Conservation (phyloP, 768 basidiomycete genomes). For the Tubosaeta sp. region DNA sequence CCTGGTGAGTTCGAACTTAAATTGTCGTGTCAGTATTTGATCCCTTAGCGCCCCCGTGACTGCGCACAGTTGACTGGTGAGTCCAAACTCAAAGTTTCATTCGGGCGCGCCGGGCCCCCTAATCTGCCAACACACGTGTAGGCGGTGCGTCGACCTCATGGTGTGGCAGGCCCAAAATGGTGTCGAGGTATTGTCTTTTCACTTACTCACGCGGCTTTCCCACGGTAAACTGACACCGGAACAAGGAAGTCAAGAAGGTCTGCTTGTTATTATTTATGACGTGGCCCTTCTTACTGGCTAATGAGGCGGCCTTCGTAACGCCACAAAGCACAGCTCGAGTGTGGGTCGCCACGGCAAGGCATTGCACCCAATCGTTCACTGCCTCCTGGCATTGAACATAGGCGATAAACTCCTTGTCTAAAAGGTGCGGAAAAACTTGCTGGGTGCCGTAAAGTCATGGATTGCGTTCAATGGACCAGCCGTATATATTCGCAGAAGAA, state of each 20-base stretch:
- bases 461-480: slow-evolving; percentile 1
- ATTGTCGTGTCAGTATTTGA: not conserved
- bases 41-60: not conserved
- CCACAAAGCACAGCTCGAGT: slow-evolving; percentile 22
- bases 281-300: slow-evolving; percentile 2
- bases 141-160: slow-evolving; percentile 15
- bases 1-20: slow-evolving; percentile 4
- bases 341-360: not conserved
- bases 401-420: not conserved
- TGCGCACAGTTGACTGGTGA: not conserved
- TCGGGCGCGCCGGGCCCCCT: not conserved
- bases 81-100: slow-evolving; percentile 2
- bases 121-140: slow-evolving; percentile 9
- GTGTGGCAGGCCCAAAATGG: slow-evolving; percentile 2
- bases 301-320: slow-evolving; percentile 10
- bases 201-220: slow-evolving; percentile 2
- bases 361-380: not conserved
- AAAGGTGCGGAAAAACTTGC: not conserved
- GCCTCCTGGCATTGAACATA: not conserved
- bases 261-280: slow-evolving; percentile 16
- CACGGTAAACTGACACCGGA: slow-evolving; percentile 14
- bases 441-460: slow-evolving; percentile 20
- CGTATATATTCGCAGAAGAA: slow-evolving; percentile 11
- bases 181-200: not conserved
- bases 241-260: slow-evolving; percentile 20